phyloP scores from a whole-genome alignment of 306 rosid species.

The Glycine soja region DNA sequence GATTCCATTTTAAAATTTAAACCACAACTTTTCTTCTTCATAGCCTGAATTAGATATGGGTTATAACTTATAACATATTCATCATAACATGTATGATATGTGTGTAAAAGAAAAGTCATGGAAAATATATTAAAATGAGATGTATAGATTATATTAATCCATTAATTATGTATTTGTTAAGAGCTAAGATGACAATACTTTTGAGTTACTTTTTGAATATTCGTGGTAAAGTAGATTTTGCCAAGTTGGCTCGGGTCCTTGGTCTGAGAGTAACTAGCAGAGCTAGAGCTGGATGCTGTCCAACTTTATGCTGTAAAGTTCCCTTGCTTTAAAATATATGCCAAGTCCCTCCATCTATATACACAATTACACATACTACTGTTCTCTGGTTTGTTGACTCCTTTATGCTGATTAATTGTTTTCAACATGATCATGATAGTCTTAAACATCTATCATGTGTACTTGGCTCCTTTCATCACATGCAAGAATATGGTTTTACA shows the following conservation, averaged over 20 bases:
- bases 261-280: neutral
- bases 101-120: neutral
- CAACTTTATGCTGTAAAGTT: slow-evolving; percentile 34
- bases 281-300: neutral
- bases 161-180: neutral
- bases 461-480: slow-evolving; percentile 21
- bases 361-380: slow-evolving; percentile 6
- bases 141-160: neutral
- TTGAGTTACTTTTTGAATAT: slow-evolving; percentile 12
- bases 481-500: slow-evolving; percentile 1
- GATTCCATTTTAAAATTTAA: neutral
- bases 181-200: neutral
- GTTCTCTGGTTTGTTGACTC: neutral
- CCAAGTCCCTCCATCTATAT: slow-evolving; percentile 21
- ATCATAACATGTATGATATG: neutral
- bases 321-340: neutral
- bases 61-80: neutral
- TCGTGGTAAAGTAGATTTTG: slow-evolving; percentile 22
- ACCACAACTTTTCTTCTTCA: no score
- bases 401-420: neutral
- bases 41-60: neutral
- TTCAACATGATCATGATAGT: slow-evolving; percentile 31
- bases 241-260: slow-evolving; percentile 21
- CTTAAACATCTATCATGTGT: slow-evolving; percentile 8
- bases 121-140: neutral